These are phyloP conservation scores for Leccinum subrobustum DNA, from an alignment of 1,284 basidiomycete genomes.

Conservation along the genomic window DNA sequence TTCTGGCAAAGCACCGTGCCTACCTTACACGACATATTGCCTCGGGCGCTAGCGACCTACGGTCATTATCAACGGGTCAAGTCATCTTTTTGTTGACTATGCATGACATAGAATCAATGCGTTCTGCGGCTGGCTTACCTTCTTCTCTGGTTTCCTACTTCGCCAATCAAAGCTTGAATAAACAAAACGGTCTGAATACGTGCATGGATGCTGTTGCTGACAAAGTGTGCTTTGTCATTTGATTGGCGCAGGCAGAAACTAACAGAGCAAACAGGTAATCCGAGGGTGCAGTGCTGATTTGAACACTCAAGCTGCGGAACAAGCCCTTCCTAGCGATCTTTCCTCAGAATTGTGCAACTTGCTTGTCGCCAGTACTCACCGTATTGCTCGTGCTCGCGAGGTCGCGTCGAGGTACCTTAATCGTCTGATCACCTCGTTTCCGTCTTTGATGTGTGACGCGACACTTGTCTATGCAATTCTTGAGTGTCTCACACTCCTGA, in stretches of 20 bases:
- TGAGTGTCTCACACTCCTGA: conserved; percentile 88
- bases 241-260: conserved; percentile 5
- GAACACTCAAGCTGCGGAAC: conserved; percentile 73
- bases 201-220: conserved; percentile 88
- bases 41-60: conserved; percentile 69
- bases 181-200: conserved; percentile 59
- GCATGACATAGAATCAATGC: conserved; percentile 88
- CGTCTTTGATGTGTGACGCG: conserved; percentile 90
- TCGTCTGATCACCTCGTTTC: conserved; percentile 88
- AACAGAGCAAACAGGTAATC: conserved; percentile 54
- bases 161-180: conserved; percentile 84
- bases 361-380: conserved; percentile 81
- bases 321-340: conserved; percentile 74
- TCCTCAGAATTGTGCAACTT: conserved; percentile 77
- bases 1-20: conserved; percentile 66
- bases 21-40: conserved; percentile 69
- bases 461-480: conserved; percentile 87
- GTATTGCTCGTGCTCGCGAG: conserved; percentile 78
- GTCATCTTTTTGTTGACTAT: conserved; percentile 86
- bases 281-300: conserved; percentile 70
- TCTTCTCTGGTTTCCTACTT: conserved; percentile 90
- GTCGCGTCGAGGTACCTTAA: conserved; percentile 84
- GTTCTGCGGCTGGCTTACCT: conserved; percentile 77
- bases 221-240: conserved; percentile 52
- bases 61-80: conserved; percentile 79